Base-by-base conservation (phyloP, 2,329 filamentous ascomycete genomes). In the Rutstroemia sydowiana region DNA sequence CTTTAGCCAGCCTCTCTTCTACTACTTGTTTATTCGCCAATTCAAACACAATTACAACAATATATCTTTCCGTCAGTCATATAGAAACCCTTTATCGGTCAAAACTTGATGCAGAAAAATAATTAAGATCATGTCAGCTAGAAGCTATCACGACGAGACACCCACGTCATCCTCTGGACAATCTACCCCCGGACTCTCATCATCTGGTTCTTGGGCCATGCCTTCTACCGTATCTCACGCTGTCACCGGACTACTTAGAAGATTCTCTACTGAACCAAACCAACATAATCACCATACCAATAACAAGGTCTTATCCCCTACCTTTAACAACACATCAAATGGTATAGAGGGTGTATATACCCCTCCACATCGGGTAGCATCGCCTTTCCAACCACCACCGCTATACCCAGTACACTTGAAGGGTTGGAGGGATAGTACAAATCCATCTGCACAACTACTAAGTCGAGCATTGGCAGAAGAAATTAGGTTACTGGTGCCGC, bases 361-460 rank as follows among this genome's bases (percentile, higher is more conserved):
- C 3, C 61, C 65, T 26, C 63, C 62, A 10, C 56, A 61, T 45
- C 81, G 87, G 58, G 82, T 78, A 48, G 77, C 79, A 6, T 90
- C 86, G 11, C 90, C 89, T 1, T 90, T 95, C 68, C 86, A 90
- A 60, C 89, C 90, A 1, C 92, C 92, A 10, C 91, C 91, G 0
- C 79, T 97, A 45, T 91, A 92, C 52, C 88, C 92, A 0, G 71
- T 97, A 20, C 74, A 77, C 4, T 76, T 97, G 32, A 70, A 73
- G 20, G 87, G 87, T 34, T 88, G 84, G 68, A 73, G 75, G 53
- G 70, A 74, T 1, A 76, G 75, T 61, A 89, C 85, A 3, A 71
- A 75, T 16, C 61, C 70, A 16, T 76, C 75, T 32, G 82, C 81
- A 43, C 78, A 81, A 59, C 73, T 97, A 48, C 75, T 98, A 51